These are phyloP conservation scores for Skeletonema tropicum DNA, from an alignment of 108 stramenopile species.

Conservation along the genomic window DNA sequence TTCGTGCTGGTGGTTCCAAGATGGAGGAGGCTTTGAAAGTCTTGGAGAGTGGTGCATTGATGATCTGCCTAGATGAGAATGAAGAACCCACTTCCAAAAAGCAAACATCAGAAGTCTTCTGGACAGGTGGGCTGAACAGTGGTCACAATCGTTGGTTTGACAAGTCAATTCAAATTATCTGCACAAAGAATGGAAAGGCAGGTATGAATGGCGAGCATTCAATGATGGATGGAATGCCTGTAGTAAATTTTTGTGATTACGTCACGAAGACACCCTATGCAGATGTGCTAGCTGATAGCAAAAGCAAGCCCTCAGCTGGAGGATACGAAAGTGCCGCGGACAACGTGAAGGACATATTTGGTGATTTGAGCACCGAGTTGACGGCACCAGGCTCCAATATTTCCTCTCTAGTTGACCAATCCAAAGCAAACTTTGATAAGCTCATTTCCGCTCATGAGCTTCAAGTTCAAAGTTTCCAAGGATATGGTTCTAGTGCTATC, in stretches of 20 bases:
- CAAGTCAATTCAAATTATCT: constrained; percentile 86
- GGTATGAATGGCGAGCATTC: constrained; percentile 86
- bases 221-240: constrained; percentile 94
- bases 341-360: constrained; percentile 73
- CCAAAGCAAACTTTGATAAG: constrained; percentile 46
- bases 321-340: constrained; percentile 39
- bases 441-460: constrained; percentile 57
- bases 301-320: neutral
- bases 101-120: constrained; percentile 60
- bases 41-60: constrained; percentile 77
- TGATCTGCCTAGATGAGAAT: constrained; percentile 81
- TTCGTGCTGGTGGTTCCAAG: constrained; percentile 61
- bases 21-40: constrained; percentile 72
- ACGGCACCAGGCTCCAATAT: constrained; percentile 38
- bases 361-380: constrained; percentile 30
- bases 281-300: constrained; percentile 40
- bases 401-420: constrained; percentile 20
- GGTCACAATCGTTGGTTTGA: constrained; percentile 90
- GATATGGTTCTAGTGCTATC: constrained; percentile 74
- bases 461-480: constrained; percentile 69
- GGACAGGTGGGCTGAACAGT: constrained; percentile 53
- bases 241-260: constrained; percentile 68
- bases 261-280: constrained; percentile 63
- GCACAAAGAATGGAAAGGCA: constrained; percentile 84
- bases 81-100: constrained; percentile 59